Evolutionary conservation across 495 filamentous ascomycete species (phyloP).

Genomic region (Filosporella fistucella): DNA sequence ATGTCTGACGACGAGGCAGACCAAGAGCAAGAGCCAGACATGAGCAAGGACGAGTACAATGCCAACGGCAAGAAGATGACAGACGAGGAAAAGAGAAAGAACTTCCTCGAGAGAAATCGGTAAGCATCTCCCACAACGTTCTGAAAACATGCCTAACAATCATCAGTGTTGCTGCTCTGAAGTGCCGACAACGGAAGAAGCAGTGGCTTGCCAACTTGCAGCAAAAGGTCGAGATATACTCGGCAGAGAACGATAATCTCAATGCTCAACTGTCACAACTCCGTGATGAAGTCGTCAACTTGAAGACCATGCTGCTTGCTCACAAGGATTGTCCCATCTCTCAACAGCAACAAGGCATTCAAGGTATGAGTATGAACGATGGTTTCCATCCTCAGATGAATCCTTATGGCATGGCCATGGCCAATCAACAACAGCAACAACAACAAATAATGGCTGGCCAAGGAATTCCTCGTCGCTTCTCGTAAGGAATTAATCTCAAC

Average conservation of each 20-base stretch:
- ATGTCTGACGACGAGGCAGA: no score
- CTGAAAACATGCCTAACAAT: not conserved
- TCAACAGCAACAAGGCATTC: constrained; percentile 79
- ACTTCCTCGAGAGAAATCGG: constrained; percentile 95
- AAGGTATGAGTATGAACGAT: constrained; percentile 54
- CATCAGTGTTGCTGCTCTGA: constrained; percentile 83
- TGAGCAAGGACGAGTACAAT: constrained; percentile 52
- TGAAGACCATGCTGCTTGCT: constrained; percentile 88
- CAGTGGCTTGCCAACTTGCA: constrained; percentile 97
- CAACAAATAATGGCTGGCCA: constrained; percentile 54
- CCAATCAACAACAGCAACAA: constrained; percentile 27
- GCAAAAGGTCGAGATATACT: constrained; percentile 89
- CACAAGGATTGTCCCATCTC: constrained; percentile 97
- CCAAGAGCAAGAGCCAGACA: constrained; percentile 46
- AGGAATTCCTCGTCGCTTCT: constrained; percentile 25
- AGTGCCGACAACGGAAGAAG: constrained; percentile 97
- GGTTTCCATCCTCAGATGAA: constrained; percentile 48
- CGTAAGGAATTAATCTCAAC: no score
- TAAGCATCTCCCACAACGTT: constrained; percentile 40
- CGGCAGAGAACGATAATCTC: constrained; percentile 83
- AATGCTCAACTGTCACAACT: constrained; percentile 76
- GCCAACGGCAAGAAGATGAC: constrained; percentile 85
- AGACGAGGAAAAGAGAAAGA: constrained; percentile 97
- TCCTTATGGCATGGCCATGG: constrained; percentile 59
- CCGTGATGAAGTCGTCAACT: constrained; percentile 89